Base-by-base conservation (phyloP, 2,329 filamentous ascomycete species). In the Botrytis sinoallii region DNA sequence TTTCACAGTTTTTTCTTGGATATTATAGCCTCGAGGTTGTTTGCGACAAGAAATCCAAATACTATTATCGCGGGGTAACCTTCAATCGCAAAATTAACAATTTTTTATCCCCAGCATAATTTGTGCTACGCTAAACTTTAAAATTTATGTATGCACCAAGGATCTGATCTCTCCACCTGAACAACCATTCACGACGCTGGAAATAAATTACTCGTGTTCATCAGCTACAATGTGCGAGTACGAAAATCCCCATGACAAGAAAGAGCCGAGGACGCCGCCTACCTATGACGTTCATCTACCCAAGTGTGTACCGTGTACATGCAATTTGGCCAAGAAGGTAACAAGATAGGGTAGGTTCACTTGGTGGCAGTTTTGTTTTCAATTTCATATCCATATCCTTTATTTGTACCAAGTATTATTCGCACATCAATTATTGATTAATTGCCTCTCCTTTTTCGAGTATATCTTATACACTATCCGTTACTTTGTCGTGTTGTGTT, bases 31-130 rank as follows among this genome's bases (percentile, higher is more conserved):
- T 67, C 25, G 5, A 55, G 25, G 35, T 25, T 18, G 10, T 12
- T 8, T 42, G 38, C 52, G 52, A 67, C 64, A 67, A 14, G 38
- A n/a, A 55, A 35, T 59, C 52, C 52, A 8, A 57, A 48, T 20
- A 18, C 38, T 40, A 40, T 29, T 6, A 67, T 67, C 14, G 65
- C 35, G 65, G 65, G 65, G 65, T 67, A 14, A 64, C 18, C 32
- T 25, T 55, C 16, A 38, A 40, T 55, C 32, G 61, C 61, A 65
- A 65, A 65, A 44, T 35, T 40, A 38, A n/a, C 60, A 63, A 63
- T 64, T 18, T 66, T 67, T 67, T 67, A 67, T 67, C 46, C 46
- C 35, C 32, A 29, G 65, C 65, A 67, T 67, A 55, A 67, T 29
- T 65, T 10, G 25, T 12, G 8, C 22, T 18, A 14, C 65, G 46